Evolutionary conservation across 2,329 filamentous ascomycete genomes (phyloP), one percentile per base, ranked within the genome.

Genomic region (Chrysosporium queenslandicum): DNA sequence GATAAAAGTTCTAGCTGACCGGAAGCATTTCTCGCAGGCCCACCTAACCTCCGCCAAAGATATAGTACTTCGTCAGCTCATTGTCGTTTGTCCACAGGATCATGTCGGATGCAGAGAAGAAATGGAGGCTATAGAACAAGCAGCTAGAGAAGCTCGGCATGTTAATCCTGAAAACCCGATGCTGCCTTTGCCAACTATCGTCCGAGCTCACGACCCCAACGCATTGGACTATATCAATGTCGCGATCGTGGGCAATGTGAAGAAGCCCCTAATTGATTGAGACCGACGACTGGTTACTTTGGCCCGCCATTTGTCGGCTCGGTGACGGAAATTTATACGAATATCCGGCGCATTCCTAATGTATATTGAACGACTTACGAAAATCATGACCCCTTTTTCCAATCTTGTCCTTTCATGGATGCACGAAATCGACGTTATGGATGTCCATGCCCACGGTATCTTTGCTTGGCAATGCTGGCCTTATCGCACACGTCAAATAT

Each of bases 101-200:
- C 88, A 96, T 64, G 87, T 94, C 59, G 87, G 85, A 14, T 98
- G 92, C 72, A 96, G 94, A 68, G 90, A 96, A 66, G 92, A 97
- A 71, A 96, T 98, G 88, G 90, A 95, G 62, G 90, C 90, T 34
- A 97, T 98, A 58, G 90, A 96, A 65, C 88, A 95, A 69, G 87
- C 92, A 0, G 92, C 92, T 40, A 91, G 90, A 68, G 91, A 97
- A 61, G 91, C 92, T 1, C 85, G 87, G 14, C 82, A 86, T 56
- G 84, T 97, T 55, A 88, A 91, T 60, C 85, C 85, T 0, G 87
- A 94, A 56, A 92, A 92, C 61, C 92, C 90, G 0, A 90, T 94
- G 83, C 71, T 96, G n/a, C 90, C 92, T 0, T 84, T 90, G 1
- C 82, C 84, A 56, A 83, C 80, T 6, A 92, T 98, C 57, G 80